These are phyloP conservation scores for Pelargonium citronellum DNA, from an alignment of 441 rosid genomes.

Conservation along the genomic window DNA sequence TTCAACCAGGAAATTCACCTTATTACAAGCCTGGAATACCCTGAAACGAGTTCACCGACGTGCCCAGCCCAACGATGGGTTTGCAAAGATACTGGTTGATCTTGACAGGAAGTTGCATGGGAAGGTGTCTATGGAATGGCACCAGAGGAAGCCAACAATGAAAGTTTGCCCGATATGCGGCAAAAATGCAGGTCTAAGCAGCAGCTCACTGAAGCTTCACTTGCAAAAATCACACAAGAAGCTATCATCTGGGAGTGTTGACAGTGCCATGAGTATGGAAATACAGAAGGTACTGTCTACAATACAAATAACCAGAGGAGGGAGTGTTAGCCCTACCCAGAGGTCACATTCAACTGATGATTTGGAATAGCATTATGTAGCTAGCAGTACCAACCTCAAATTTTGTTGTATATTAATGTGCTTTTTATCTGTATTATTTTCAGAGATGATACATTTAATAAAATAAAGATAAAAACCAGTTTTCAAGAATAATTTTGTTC, in stretches of 20 bases:
- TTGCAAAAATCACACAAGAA: slow-evolving; percentile 82
- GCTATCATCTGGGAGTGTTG: slow-evolving; percentile 92
- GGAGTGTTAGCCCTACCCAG: slow-evolving; percentile 44
- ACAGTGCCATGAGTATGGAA: slow-evolving; percentile 96
- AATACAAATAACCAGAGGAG: slow-evolving; percentile 50
- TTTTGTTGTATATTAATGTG: too few relatives aligned
- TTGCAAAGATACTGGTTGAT: slow-evolving; percentile 56
- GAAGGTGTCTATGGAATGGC: slow-evolving; percentile 94
- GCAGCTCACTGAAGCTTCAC: slow-evolving; percentile 88
- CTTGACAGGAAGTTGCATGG: slow-evolving; percentile 72
- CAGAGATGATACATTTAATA: too few relatives aligned
- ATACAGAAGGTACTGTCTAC: slow-evolving; percentile 91
- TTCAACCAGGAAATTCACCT: slow-evolving; percentile 55
- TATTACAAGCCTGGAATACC: slow-evolving; percentile 71
- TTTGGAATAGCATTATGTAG: neutral
- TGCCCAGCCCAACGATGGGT: slow-evolving; percentile 96
- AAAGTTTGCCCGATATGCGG: slow-evolving; percentile 96
- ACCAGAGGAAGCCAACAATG: slow-evolving; percentile 72
- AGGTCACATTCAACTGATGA: slow-evolving; percentile 20
- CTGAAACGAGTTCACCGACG: slow-evolving; percentile 78
- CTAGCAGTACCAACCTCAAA: too few relatives aligned
- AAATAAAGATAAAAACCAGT: too few relatives aligned
- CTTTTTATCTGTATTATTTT: too few relatives aligned
- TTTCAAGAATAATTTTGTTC: too few relatives aligned
- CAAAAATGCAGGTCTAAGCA: slow-evolving; percentile 88